Percentiles rank a stretch among this genome's conserved stretches.
Conservation (phyloP, 345 rosid genomes). For the Anastatica hierochuntica region DNA sequence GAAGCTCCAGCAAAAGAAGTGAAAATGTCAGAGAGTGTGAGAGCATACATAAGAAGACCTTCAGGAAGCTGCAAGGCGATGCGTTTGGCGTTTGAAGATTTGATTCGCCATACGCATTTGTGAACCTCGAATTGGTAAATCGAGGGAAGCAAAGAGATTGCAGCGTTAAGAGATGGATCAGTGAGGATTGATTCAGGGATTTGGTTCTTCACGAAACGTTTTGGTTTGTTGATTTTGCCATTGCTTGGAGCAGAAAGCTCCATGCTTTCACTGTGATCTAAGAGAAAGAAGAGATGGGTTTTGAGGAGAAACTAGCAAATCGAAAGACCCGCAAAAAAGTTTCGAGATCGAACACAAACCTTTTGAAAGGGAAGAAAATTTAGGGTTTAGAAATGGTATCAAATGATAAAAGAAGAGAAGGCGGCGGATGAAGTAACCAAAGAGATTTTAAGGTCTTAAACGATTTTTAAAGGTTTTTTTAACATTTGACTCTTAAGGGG, state of each 20-base stretch:
- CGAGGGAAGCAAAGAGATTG: conserved; percentile 61
- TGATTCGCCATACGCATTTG: conserved; percentile 75
- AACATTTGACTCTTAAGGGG: too few relatives aligned
- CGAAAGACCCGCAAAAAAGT: too few relatives aligned
- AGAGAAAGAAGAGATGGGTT: too few relatives aligned
- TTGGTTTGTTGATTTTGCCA: conserved; percentile 16
- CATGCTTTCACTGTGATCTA: too few relatives aligned
- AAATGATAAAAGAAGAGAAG: too few relatives aligned
- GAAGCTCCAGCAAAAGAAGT: conserved; percentile 50
- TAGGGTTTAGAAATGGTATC: too few relatives aligned
- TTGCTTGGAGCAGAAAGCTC: conserved; percentile 11
- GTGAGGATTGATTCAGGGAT: conserved; percentile 77
- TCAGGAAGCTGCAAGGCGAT: conserved; percentile 87
- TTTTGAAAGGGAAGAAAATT: too few relatives aligned
- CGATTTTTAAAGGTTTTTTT: too few relatives aligned
- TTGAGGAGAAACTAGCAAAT: too few relatives aligned
- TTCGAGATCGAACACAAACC: too few relatives aligned
- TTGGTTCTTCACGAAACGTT: conserved; percentile 66
- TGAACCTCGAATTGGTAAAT: conserved; percentile 86
- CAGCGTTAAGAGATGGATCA: conserved; percentile 67
- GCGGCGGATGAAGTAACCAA: too few relatives aligned
- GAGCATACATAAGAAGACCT: conserved; percentile 83
- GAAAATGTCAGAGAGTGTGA: conserved; percentile 79
- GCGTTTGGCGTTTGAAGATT: conserved; percentile 47
- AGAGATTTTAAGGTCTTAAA: too few relatives aligned